Evolutionary conservation across 257 asterid species (phyloP).

Genomic region (Nicotiana tabacum): DNA sequence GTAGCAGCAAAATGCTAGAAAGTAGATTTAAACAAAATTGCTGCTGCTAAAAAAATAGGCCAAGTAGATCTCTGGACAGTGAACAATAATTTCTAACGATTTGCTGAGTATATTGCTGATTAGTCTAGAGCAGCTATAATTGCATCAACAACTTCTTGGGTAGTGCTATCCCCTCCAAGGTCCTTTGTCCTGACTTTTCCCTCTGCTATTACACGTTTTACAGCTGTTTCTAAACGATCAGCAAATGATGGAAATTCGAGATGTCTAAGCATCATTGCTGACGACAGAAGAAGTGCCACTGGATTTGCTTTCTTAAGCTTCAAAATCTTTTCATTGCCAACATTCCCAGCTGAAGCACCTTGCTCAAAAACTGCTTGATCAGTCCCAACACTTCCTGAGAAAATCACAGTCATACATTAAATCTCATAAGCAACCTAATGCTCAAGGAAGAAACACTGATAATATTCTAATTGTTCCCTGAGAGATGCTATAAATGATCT

Average conservation of each 20-base stretch:
- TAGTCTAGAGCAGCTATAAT: conserved; percentile 42
- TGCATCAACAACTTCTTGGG: conserved; percentile 92
- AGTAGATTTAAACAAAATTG: background rate
- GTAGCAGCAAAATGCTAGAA: background rate
- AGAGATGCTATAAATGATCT: background rate
- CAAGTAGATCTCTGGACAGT: background rate
- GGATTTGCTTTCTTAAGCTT: conserved; percentile 85
- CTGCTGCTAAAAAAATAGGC: background rate
- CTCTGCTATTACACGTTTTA: conserved; percentile 65
- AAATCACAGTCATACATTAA: background rate
- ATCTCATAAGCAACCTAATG: background rate
- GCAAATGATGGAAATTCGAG: conserved; percentile 95
- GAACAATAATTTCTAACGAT: background rate
- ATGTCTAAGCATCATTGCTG: conserved; percentile 98
- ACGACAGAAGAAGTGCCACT: conserved; percentile 85
- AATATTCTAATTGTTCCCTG: background rate
- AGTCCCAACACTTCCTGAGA: conserved; percentile 85
- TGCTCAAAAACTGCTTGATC: conserved; percentile 95
- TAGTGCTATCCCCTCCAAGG: conserved; percentile 82
- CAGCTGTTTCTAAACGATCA: conserved; percentile 85
- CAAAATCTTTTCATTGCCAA: conserved; percentile 64
- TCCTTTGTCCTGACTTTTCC: conserved; percentile 77
- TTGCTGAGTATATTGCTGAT: background rate
- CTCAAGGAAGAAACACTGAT: background rate
- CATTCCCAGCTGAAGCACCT: conserved; percentile 99